phyloP scores from a whole-genome alignment of 1,139 yeast genomes.

The Pneumocystis wakefieldiae region DNA sequence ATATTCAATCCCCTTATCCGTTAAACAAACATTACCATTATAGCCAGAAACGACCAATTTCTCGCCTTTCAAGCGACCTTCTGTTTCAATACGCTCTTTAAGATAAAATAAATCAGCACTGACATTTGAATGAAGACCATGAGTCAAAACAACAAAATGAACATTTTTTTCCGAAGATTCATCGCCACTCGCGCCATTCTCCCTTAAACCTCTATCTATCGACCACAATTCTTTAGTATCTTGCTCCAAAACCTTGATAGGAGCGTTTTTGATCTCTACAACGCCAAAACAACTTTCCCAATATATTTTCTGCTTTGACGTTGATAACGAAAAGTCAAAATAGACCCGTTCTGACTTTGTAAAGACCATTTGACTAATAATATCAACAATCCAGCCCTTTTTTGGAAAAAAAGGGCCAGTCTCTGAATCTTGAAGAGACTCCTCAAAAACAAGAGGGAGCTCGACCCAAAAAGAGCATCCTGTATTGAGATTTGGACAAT shows the following conservation, averaged over 20 bases:
- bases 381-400: conserved; percentile 53
- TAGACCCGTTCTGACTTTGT: conserved; percentile 52
- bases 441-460: neutral
- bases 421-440: conserved; percentile 23
- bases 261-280: conserved; percentile 10
- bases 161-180: conserved; percentile 24
- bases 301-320: conserved; percentile 26
- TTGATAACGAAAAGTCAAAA: conserved; percentile 53
- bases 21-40: conserved; percentile 70
- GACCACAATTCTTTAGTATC: conserved; percentile 70
- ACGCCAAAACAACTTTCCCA: conserved; percentile 10
- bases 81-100: conserved; percentile 61
- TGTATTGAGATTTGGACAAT: conserved; percentile 60
- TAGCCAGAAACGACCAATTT: conserved; percentile 68
- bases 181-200: conserved; percentile 25
- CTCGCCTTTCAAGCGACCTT: conserved; percentile 33
- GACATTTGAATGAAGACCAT: conserved; percentile 82
- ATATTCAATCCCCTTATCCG: conserved; percentile 81
- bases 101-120: conserved; percentile 78
- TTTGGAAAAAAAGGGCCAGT: conserved; percentile 31
- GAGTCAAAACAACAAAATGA: conserved; percentile 69
- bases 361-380: conserved; percentile 72
- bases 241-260: conserved; percentile 34
- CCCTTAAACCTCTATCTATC: conserved; percentile 22
- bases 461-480: conserved; percentile 38